A percentile compares a stretch with the other conserved stretches of the same genome.
Conservation (phyloP, 2,329 filamentous ascomycete species). For the Epichloe gansuensis region DNA sequence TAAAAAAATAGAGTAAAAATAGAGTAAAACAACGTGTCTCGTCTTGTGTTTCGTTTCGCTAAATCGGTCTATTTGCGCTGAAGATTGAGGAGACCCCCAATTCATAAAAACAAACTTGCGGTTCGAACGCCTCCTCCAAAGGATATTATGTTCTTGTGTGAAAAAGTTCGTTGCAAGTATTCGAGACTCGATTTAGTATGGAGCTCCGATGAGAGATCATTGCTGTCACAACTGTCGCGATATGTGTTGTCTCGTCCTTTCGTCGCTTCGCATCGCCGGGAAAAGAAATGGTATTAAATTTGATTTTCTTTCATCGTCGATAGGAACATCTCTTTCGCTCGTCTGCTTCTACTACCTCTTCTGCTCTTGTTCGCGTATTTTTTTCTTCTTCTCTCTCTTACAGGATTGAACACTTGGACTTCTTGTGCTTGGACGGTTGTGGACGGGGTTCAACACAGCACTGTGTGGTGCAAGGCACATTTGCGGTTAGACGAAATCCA, state of each 20-base stretch:
- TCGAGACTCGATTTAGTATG: background rate
- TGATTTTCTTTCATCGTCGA: background rate
- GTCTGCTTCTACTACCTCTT: background rate
- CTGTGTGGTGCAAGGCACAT: slow-evolving; percentile 25
- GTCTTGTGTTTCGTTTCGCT: background rate
- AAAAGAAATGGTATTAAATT: slow-evolving; percentile 4
- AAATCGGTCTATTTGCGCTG: slow-evolving; percentile 6
- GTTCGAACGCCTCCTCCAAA: background rate
- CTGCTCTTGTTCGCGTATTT: background rate
- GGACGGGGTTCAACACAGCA: slow-evolving; percentile 60
- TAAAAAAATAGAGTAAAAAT: background rate
- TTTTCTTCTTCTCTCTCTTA: slow-evolving; percentile 26
- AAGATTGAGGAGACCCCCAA: background rate
- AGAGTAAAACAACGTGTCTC: slow-evolving; percentile 1
- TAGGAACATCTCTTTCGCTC: background rate
- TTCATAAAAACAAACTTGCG: background rate
- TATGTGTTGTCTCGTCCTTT: background rate
- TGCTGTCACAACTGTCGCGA: background rate
- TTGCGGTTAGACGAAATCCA: background rate
- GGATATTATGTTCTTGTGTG: background rate
- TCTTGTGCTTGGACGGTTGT: slow-evolving; percentile 45
- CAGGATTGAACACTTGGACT: slow-evolving; percentile 58
- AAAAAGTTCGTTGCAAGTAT: background rate
- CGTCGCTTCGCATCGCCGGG: slow-evolving; percentile 1
- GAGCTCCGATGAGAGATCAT: background rate